phyloP scores from a whole-genome alignment of 73 alveolate genomes.

The Stentor coeruleus region DNA sequence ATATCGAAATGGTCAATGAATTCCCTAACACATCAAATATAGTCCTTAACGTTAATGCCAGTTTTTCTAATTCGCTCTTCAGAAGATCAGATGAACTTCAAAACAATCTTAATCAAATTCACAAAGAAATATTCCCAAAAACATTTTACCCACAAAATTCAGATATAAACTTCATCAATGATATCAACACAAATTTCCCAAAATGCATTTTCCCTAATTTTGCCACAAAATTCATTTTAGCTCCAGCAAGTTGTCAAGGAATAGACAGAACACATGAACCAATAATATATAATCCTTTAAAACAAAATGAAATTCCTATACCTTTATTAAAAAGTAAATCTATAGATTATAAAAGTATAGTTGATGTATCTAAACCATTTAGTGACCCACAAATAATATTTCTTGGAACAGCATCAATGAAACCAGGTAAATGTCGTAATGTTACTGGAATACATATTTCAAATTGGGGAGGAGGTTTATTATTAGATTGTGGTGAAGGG shows the following conservation, averaged over 20 bases:
- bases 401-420: conserved; percentile 88
- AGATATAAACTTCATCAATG: background rate
- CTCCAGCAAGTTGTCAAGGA: conserved; percentile 23
- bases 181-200: too few species aligned
- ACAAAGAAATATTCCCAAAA: background rate
- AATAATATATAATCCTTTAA: too few species aligned
- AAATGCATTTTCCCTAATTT: background rate
- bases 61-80: background rate
- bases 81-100: background rate
- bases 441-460: conserved; percentile 60
- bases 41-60: background rate
- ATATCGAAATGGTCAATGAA: background rate
- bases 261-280: background rate
- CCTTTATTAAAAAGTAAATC: background rate
- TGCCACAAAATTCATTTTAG: background rate
- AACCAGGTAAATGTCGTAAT: conserved; percentile 81
- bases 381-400: conserved; percentile 66
- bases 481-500: conserved; percentile 75
- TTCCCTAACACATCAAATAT: background rate
- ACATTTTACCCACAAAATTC: background rate
- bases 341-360: background rate
- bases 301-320: too few species aligned
- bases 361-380: conserved; percentile 11
- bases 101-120: background rate
- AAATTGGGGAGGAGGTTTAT: conserved; percentile 35